Percentiles rank a stretch among this genome's conserved stretches.
Evolutionary conservation across 148 eudicot species (phyloP).

Genomic region (Chenopodium berlandieri): DNA sequence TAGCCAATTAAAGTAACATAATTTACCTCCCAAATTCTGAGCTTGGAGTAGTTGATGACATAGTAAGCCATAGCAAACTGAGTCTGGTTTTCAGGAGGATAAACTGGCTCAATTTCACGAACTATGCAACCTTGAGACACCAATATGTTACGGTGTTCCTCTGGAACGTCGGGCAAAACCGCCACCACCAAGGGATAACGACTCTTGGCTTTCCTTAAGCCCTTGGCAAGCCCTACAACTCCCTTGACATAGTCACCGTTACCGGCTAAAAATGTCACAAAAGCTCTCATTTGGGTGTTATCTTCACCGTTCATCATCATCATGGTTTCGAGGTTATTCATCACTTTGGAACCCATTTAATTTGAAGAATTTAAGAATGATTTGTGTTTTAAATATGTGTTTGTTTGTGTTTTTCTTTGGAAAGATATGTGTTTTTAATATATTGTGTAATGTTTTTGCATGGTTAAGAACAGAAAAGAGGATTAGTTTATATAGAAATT

Average conservation of each 20-base stretch:
- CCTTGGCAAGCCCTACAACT: conserved; percentile 81
- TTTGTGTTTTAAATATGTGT: background rate
- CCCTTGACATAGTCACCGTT: conserved; percentile 80
- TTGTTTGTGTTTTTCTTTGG: background rate
- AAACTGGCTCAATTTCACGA: conserved; percentile 63
- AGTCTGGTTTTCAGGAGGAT: conserved; percentile 71
- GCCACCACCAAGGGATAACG: conserved; percentile 83
- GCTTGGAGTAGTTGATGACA: conserved; percentile 84
- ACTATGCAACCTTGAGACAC: conserved; percentile 71
- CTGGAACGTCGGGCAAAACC: conserved; percentile 73
- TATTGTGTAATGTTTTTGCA: background rate
- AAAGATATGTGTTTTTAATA: background rate
- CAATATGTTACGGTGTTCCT: conserved; percentile 65
- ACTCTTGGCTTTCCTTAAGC: conserved; percentile 54
- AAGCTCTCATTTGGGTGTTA: conserved; percentile 36
- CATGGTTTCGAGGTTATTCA: conserved; percentile 20
- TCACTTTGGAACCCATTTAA: conserved; percentile 19
- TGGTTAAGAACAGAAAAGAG: background rate
- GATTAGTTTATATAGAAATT: conserved; percentile 21
- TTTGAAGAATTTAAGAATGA: background rate
- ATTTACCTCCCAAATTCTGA: conserved; percentile 80
- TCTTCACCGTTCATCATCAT: conserved; percentile 14
- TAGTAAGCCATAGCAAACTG: conserved; percentile 84
- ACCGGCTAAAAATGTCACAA: conserved; percentile 80
- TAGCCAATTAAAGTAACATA: background rate